Evolutionary conservation across 208 protist species (phyloP), one percentile per base, ranked within the genome.

Genomic region (Leptomonas seymouri): DNA sequence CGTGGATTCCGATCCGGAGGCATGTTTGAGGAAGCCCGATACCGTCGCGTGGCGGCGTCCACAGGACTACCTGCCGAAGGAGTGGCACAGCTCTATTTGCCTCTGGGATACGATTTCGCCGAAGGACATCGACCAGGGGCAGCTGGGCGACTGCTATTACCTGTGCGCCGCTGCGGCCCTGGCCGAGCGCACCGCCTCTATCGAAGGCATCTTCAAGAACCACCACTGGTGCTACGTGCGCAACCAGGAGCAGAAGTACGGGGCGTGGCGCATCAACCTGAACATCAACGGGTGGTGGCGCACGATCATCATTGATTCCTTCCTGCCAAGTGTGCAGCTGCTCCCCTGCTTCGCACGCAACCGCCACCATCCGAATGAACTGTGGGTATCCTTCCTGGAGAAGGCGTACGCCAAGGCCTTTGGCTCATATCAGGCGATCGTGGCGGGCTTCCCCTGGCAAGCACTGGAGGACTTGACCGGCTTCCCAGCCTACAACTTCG

Each of bases 321-420:
- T 86, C 67, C 72, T 93, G n/a, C 82, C 87, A 28, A 80, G 61
- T 42, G 50, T 78, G 57, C 59, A 78, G 54, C 56, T 78, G 31
- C 56, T 81, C 46, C 85, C 81, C 12, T 74, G 60, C 68, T 90
- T 86, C 60, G 80, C 78, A 12, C 75, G 80, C 30, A 84, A 84
- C 58, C 71, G 74, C 14, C 56, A 69, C 21, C 76, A 89, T 57
- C 83, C 82, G 16, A 77, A 85, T 57, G 80, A 93, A 63, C 44
- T 93, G 65, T 97, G 91, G 91, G 72, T 84, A 3, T 89, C 81
- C 9, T 79, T 91, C 31, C 41, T 92, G 28, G 84, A 96, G 62
- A 95, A 96, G 70, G 91, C 85, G 48, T 95, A 97, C 78, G 90
- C 90, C 14, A 97, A 97, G 78, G 66, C 75, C 5, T 80, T 88